A percentile compares a stretch with the other conserved stretches of the same genome.
Conservation (phyloP, 1,284 basidiomycete genomes). For the Microbotryomycetes sp. region DNA sequence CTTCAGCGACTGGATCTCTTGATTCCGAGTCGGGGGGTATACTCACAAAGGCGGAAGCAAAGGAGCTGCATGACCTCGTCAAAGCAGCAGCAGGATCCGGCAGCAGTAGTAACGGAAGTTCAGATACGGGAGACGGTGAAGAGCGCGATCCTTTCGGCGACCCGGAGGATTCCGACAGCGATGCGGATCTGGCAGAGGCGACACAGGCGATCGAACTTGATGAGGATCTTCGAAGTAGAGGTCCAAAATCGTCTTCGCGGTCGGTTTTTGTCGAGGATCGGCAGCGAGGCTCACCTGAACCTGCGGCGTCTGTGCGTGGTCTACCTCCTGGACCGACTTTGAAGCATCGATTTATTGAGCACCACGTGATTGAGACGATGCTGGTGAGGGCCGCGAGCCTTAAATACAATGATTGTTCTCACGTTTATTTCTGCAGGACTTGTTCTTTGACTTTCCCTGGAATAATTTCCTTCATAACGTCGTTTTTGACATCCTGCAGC, state of each 20-base stretch:
- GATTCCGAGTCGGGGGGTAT: conserved; percentile 25
- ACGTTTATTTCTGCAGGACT: conserved; percentile 52
- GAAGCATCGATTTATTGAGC: conserved; percentile 66
- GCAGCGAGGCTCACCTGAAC: neutral
- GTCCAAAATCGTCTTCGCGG: conserved; percentile 21
- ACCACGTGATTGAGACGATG: conserved; percentile 62
- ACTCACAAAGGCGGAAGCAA: conserved; percentile 15
- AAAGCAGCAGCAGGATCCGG: conserved; percentile 50
- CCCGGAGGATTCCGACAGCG: neutral
- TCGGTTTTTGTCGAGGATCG: neutral
- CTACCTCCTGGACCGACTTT: conserved; percentile 59
- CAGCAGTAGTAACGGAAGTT: conserved; percentile 1
- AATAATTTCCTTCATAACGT: conserved; percentile 98
- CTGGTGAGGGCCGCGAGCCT: conserved; percentile 51
- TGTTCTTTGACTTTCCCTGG: conserved; percentile 94
- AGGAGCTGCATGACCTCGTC: conserved; percentile 42
- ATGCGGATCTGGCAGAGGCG: conserved; percentile 7
- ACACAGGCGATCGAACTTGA: conserved; percentile 47
- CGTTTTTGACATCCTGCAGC: conserved; percentile 93
- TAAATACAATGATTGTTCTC: too few species aligned
- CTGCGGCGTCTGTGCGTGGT: neutral
- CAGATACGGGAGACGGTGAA: conserved; percentile 53
- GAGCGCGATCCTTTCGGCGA: conserved; percentile 44
- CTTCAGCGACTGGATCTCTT: conserved; percentile 16
- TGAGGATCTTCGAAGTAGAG: conserved; percentile 37